Evolutionary conservation across 2,329 filamentous ascomycete species (phyloP), one percentile per base, ranked within the genome.

Genomic region (Nothomitra cinnamomea): DNA sequence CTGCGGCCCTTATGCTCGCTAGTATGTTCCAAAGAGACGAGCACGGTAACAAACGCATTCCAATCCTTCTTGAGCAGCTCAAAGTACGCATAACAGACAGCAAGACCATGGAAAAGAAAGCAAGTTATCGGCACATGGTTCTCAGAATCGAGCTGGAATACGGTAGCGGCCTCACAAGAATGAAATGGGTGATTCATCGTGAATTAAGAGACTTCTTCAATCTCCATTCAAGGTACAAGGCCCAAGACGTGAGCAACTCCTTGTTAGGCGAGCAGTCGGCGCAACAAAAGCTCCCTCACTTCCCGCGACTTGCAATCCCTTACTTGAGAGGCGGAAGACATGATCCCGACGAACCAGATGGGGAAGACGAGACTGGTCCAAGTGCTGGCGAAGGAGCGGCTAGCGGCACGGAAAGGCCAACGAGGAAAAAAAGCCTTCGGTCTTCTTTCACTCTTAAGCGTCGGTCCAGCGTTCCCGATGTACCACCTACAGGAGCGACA

Each of bases 21-120:
- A 95, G 89, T 63, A 95, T 96, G 86, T 92, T 96, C 61, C 92
- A 96, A 69, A 79, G 92, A 55, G 92, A 98, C 61, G 92, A 98
- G 67, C 87, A 95, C 61, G 88, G 90, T 50, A 92, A 94, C 67
- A 92, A 87, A 69, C 82, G 89, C 56, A 95, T 98, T 55, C 92
- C 92, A 0, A 88, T 98, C 53, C 77, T 98, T 2, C 76, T 98
- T 5, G 92, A 98, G 66, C 92, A 98, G 69, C 75, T 98, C 56
- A 95, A 94, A 66, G 76, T 98, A 56, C 80, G 78, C 55, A 85
- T 98, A 56, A 83, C 81, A 7, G 87, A 95, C 61, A 94, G 87
- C 61, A 72, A 74, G 10, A 79, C 80, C 10, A 77, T 81, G 56
- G 80, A 85, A 43, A 69, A 65, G 52, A 58, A 22, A 57, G 61